Evolutionary conservation across 352 stramenopile species (phyloP), one percentile per base, ranked within the genome.

Genomic region (Peronospora farinosa): DNA sequence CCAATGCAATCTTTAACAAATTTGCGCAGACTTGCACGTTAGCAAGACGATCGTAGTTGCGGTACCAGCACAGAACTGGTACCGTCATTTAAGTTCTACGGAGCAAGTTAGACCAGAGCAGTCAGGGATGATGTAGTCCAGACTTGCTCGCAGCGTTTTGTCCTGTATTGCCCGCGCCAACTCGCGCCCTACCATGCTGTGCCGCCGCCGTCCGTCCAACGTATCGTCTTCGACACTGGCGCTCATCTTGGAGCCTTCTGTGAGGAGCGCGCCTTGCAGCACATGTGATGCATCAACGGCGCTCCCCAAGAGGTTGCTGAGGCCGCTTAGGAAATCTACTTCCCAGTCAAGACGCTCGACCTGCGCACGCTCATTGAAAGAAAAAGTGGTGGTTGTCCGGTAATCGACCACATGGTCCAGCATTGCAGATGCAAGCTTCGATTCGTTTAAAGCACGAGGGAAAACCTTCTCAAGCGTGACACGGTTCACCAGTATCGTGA

Each of bases 401-500:
- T 77, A 80, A 28, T 51, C 25, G 3, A 27, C 23, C 23, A 27
- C 23, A 27, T 27, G 23, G 5, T 27, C 23, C 23, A 27, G 23
- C 23, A 27, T 27, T 27, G 23, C 23, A 27, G 23, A 2, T 27
- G 23, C 23, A 27, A 27, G 23, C 23, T 27, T 13, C 15, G 72
- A 58, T 28, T 82, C 62, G n/a, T 50, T 28, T 23, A 85, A 50
- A 7, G 67, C 40, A 44, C 70, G 63, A 11, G 73, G 73, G 48
- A 79, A 81, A 7, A 84, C 45, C 23, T 57, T 52, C 44, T 78
- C 67, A 11, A 84, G 54, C 10, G 73, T 78, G 27, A 40, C 50
- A 11, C 65, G 48, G 16, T 65, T 68, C 17, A 81, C 37, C 3
- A 60, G 57, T 30, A 78, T 60, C 1, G 51, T 62, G 19, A 73